Conservation (phyloP, 176 grass and related monocot genomes). For the Musa beccarii region DNA sequence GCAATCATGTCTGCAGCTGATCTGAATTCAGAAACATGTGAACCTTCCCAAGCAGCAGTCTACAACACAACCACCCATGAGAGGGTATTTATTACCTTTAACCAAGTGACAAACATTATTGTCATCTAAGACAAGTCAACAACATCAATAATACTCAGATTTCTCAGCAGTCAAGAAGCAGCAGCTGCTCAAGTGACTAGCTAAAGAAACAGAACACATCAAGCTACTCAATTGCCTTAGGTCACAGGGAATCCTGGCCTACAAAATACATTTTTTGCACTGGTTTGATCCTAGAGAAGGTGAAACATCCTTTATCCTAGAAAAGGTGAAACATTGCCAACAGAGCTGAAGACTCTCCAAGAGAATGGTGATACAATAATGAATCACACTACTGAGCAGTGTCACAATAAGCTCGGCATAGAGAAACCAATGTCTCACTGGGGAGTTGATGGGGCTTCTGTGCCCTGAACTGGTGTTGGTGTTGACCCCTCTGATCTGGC, state of each 20-base stretch:
- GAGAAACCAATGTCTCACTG: background rate
- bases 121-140: no score
- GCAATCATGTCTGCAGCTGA: no score
- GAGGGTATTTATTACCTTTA: no score
- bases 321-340: background rate
- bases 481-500: conserved; percentile 12
- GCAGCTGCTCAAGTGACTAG: background rate
- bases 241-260: background rate
- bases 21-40: no score
- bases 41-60: no score
- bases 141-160: background rate
- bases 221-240: background rate
- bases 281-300: background rate
- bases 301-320: background rate
- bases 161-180: background rate
- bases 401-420: background rate
- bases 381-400: background rate
- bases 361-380: background rate
- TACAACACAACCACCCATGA: no score
- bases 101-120: no score
- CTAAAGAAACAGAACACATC: background rate
- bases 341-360: background rate
- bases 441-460: background rate
- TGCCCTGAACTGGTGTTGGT: background rate
- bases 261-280: background rate